Base-by-base conservation (phyloP, 805 yeast species). In the Monosporozyma solicola region DNA sequence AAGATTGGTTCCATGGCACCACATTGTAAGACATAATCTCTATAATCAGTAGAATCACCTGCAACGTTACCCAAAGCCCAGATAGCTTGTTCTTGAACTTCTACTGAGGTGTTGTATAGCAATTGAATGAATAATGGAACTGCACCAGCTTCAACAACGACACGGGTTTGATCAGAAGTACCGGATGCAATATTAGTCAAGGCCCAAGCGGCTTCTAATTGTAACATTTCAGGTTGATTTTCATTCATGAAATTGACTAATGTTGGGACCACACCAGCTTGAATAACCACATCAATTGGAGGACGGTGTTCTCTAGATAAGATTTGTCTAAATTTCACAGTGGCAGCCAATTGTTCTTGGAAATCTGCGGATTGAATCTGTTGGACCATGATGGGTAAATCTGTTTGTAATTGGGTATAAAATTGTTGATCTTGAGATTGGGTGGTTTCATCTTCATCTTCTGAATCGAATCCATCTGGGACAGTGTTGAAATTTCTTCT, bases 31-130 rank as follows among this genome's bases (percentile, higher is more conserved):
- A 94, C 98, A 62, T 79, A 85, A 73, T 94, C 98, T 74, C 99
- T 84, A 76, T 83, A 89, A 44, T 78, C 75, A 8, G 97, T 80
- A 15, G 96, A 88, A 69, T 94, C 99, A 71, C 99, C 99, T 29
- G 99, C 98, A 69, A 94, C 96, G 69, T 94, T 94, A 73, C 99
- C 99, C 60, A 94, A 76, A 31, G 99, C 98, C 99, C 99, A 94
- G 61, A 94, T 92, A 13, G 98, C 98, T 74, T 94, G 99, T 72
- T 94, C 99, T 72, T 89, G 88, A 53, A 94, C 97, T 66, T 94
- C 98, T 54, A 84, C 75, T 44, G 95, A 87, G 54, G 81, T 81
- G 3, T 96, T 86, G 62, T 81, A 79, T 61, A 94, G 77, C 60
- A 94, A 76, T 59, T 84, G 79, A 47, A 94, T 96, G 71, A 94